Evolutionary conservation across 768 basidiomycete species (phyloP).

Genomic region (Collybia mongolica): DNA sequence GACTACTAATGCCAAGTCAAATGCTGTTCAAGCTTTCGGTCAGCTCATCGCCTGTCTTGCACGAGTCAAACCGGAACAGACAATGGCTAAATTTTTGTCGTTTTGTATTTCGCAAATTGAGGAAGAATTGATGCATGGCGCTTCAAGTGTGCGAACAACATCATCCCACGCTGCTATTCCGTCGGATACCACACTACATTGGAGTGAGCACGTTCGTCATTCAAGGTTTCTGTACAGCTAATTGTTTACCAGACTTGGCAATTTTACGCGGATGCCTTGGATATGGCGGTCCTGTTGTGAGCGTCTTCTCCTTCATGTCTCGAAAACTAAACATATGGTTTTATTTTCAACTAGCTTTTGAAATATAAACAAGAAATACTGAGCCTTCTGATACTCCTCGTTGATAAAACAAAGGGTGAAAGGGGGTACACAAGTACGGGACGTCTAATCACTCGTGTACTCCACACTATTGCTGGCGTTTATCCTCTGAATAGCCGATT

Average conservation of each 20-base stretch:
- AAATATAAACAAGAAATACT: slow-evolving; percentile 67
- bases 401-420: slow-evolving; percentile 84
- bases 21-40: slow-evolving; percentile 88
- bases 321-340: slow-evolving; percentile 3
- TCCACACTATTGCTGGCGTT: slow-evolving; percentile 72
- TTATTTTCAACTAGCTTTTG: slow-evolving; percentile 47
- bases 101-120: slow-evolving; percentile 76
- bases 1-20: slow-evolving; percentile 86
- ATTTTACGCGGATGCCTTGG: slow-evolving; percentile 83
- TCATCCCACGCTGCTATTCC: slow-evolving; percentile 71
- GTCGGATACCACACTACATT: slow-evolving; percentile 88
- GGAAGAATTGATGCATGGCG: slow-evolving; percentile 86
- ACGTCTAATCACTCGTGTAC: slow-evolving; percentile 69
- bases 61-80: slow-evolving; percentile 71
- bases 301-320: slow-evolving; percentile 17
- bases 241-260: slow-evolving; percentile 55
- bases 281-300: slow-evolving; percentile 63
- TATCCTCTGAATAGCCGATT: slow-evolving; percentile 81
- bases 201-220: slow-evolving; percentile 57
- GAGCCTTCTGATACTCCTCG: slow-evolving; percentile 58
- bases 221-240: too few relatives aligned
- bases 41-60: slow-evolving; percentile 86
- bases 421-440: slow-evolving; percentile 84
- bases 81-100: slow-evolving; percentile 77
- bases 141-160: slow-evolving; percentile 82